Evolutionary conservation across 164 flowering plant species (phyloP).

Genomic region (Stephania cephalantha): DNA sequence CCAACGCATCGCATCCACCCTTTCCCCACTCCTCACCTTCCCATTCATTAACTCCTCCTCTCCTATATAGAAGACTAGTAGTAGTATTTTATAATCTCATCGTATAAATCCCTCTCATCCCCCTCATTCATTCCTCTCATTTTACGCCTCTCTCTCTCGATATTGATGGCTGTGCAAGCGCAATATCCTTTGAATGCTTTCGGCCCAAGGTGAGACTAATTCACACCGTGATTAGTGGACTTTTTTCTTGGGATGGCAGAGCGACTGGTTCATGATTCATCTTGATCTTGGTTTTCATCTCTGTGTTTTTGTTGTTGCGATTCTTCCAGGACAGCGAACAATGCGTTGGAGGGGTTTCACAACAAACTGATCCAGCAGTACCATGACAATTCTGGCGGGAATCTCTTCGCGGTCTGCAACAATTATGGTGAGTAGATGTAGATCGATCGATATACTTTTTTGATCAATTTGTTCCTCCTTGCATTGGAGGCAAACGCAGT

Average conservation of each 20-base stretch:
- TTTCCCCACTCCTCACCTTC: constrained; percentile 3
- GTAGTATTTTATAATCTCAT: neutral
- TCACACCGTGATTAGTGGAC: too few relatives aligned
- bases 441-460: neutral
- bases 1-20: neutral
- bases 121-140: neutral
- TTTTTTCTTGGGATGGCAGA: neutral
- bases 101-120: neutral
- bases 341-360: constrained; percentile 4
- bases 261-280: neutral
- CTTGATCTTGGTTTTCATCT: neutral
- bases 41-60: neutral
- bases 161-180: constrained; percentile 12
- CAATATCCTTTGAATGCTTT: constrained; percentile 13
- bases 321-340: neutral
- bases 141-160: neutral
- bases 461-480: neutral
- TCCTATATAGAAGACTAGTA: too few relatives aligned
- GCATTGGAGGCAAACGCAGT: neutral
- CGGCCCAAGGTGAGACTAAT: neutral
- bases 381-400: neutral
- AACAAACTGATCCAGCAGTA: neutral
- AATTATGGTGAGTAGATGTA: constrained; percentile 4
- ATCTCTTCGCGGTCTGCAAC: neutral
- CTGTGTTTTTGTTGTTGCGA: neutral